phyloP scores from a whole-genome alignment of 805 yeast genomes.

The Lipomyces yamanashiensis region DNA sequence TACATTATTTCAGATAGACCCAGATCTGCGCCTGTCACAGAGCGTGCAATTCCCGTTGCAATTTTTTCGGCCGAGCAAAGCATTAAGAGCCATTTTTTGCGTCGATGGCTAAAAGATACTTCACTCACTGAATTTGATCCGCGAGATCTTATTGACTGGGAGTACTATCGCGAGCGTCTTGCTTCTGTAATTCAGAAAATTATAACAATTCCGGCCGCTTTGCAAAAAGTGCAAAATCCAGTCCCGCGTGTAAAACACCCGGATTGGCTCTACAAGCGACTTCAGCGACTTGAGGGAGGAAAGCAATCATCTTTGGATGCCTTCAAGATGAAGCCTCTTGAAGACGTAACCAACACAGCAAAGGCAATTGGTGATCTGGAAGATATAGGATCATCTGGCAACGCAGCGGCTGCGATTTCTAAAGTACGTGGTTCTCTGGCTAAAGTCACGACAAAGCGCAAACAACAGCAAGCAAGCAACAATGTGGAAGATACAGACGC shows the following conservation, averaged over 20 bases:
- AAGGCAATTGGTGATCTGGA: slow-evolving; percentile 39
- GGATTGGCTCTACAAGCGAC: slow-evolving; percentile 78
- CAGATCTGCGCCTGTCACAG: slow-evolving; percentile 85
- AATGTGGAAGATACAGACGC: slow-evolving; percentile 43
- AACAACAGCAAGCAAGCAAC: slow-evolving; percentile 43
- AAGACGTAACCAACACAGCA: slow-evolving; percentile 42
- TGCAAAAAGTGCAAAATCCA: slow-evolving; percentile 85
- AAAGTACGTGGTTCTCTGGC: slow-evolving; percentile 43
- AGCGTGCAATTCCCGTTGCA: slow-evolving; percentile 95
- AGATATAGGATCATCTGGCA: slow-evolving; percentile 30
- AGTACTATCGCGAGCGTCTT: slow-evolving; percentile 83
- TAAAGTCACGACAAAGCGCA: slow-evolving; percentile 47
- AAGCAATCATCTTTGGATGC: slow-evolving; percentile 65
- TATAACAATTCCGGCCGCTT: slow-evolving; percentile 95
- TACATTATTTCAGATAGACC: slow-evolving; percentile 89
- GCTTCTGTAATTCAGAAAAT: slow-evolving; percentile 94
- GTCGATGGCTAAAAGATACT: slow-evolving; percentile 86
- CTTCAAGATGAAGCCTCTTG: slow-evolving; percentile 53
- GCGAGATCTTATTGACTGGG: slow-evolving; percentile 89
- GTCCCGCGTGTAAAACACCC: slow-evolving; percentile 95
- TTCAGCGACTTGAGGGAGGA: slow-evolving; percentile 58
- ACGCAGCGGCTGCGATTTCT: slow-evolving; percentile 10
- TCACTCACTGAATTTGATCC: slow-evolving; percentile 82
- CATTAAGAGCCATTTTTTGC: slow-evolving; percentile 71
- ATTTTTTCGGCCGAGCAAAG: slow-evolving; percentile 82